A percentile compares a stretch with the other conserved stretches of the same genome.
Evolutionary conservation across 352 stramenopile species (phyloP).

Genomic region (Globisporangium iwayamae): DNA sequence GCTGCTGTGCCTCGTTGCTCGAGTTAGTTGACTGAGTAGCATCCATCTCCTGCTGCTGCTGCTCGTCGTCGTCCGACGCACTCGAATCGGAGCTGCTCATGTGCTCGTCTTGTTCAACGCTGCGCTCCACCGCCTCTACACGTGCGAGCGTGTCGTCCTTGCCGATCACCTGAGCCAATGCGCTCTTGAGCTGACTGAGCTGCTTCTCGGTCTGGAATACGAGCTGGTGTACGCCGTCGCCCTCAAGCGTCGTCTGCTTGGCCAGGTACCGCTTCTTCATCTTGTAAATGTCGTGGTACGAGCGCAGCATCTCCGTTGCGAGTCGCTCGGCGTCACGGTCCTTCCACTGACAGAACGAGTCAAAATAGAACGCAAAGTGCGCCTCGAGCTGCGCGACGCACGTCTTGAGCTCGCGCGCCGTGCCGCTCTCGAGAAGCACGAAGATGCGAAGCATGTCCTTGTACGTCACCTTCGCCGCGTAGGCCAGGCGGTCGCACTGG

Average conservation of each 20-base stretch:
- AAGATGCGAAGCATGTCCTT: conserved; percentile 35
- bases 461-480: conserved; percentile 38
- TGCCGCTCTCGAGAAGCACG: conserved; percentile 27
- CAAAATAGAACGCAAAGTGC: conserved; percentile 66
- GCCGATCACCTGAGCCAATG: conserved; percentile 55
- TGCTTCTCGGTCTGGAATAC: conserved; percentile 57
- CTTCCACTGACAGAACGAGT: conserved; percentile 66
- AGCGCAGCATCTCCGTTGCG: conserved; percentile 43
- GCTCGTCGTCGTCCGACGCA: conserved; percentile 19
- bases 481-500: conserved; percentile 37
- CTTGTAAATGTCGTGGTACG: conserved; percentile 47
- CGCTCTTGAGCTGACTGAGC: conserved; percentile 45
- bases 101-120: conserved; percentile 22
- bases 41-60: conserved; percentile 15
- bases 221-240: conserved; percentile 54
- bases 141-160: conserved; percentile 33
- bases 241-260: conserved; percentile 26
- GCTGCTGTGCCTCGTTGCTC: neutral
- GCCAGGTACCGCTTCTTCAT: conserved; percentile 44
- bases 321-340: conserved; percentile 50
- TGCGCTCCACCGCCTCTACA: conserved; percentile 32
- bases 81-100: conserved; percentile 18
- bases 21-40: neutral
- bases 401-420: conserved; percentile 37
- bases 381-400: conserved; percentile 40